Evolutionary conservation across 768 basidiomycete species (phyloP).

Genomic region (Trametes cubensis): DNA sequence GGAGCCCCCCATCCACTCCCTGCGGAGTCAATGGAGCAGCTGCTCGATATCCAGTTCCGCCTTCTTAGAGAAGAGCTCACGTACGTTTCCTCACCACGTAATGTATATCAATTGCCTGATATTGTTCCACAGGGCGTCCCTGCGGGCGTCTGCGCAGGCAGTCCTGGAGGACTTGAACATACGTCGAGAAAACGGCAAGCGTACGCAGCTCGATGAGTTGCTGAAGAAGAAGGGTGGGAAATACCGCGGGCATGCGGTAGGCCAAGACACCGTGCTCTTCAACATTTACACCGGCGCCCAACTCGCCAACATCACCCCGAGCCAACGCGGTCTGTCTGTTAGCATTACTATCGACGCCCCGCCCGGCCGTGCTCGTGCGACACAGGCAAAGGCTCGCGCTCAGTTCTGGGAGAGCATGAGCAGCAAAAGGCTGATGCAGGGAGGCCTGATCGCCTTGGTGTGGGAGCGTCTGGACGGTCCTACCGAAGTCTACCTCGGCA

Average conservation of each 20-base stretch:
- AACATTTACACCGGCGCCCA: constrained; percentile 59
- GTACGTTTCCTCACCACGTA: constrained; percentile 37
- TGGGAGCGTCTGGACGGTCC: constrained; percentile 41
- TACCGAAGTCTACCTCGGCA: constrained; percentile 53
- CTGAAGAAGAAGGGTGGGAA: constrained; percentile 57
- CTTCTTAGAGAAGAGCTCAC: constrained; percentile 72
- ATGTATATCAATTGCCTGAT: no score
- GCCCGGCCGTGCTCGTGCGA: constrained; percentile 53
- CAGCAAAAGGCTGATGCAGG: constrained; percentile 60
- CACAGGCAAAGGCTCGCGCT: constrained; percentile 41
- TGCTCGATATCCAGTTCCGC: constrained; percentile 76
- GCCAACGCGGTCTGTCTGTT: constrained; percentile 53
- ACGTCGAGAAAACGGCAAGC: constrained; percentile 14
- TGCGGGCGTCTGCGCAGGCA: constrained; percentile 53
- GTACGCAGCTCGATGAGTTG: constrained; percentile 48
- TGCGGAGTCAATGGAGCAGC: constrained; percentile 58
- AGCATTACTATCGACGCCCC: constrained; percentile 54
- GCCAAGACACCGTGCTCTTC: constrained; percentile 57
- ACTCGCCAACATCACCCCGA: constrained; percentile 51
- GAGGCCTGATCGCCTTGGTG: constrained; percentile 65
- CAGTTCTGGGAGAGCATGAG: constrained; percentile 65
- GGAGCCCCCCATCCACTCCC: constrained; percentile 66
- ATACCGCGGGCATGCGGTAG: constrained; percentile 45
- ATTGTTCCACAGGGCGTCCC: constrained; percentile 45
- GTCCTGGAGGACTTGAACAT: constrained; percentile 47